phyloP scores from a whole-genome alignment of 2,329 filamentous ascomycete species.

The Pseudogymnoascus sp. region DNA sequence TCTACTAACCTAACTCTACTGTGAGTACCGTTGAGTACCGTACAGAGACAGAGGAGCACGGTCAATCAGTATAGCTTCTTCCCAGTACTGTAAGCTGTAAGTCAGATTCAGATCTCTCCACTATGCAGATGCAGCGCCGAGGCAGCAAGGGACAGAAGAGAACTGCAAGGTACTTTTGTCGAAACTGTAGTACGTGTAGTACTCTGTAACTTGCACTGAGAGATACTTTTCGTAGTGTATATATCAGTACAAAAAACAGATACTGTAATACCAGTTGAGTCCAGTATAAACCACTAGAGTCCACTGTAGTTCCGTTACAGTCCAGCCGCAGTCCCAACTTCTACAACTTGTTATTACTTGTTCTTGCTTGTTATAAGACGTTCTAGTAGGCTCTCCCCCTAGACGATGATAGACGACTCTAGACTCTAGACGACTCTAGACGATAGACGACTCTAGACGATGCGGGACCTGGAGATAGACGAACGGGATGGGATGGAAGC shows the following conservation, averaged over 20 bases:
- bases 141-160: not conserved
- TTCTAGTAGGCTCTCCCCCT: not conserved
- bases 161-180: not conserved
- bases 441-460: not conserved
- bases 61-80: not conserved
- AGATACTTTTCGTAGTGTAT: not conserved
- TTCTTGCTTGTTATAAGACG: not conserved
- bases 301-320: not conserved
- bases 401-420: not conserved
- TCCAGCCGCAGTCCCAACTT: not conserved
- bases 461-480: not conserved
- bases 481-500: conserved; percentile 2
- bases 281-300: not conserved
- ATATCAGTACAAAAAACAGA: not conserved
- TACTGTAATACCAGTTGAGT: not conserved
- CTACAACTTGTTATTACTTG: not conserved
- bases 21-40: not conserved
- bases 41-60: not conserved
- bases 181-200: not conserved
- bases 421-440: not conserved
- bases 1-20: not conserved
- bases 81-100: not conserved
- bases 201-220: not conserved
- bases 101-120: not conserved
- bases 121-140: not conserved